Percentiles rank a stretch among this genome's conserved stretches.
phyloP scores from a whole-genome alignment of 805 yeast species.

The Diddensiella caesifluorescens region DNA sequence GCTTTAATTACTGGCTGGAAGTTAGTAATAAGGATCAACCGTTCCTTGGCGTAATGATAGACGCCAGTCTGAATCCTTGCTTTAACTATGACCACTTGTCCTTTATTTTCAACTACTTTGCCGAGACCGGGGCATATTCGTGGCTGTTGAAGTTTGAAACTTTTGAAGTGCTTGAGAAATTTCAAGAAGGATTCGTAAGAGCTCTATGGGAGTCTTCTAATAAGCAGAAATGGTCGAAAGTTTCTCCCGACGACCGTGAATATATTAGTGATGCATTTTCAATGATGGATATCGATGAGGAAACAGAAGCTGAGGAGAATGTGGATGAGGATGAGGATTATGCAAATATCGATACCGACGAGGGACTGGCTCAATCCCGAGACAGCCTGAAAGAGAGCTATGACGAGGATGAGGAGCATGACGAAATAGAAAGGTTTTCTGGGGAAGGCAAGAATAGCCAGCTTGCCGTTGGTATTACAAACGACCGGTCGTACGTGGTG shows the following conservation, averaged over 20 bases:
- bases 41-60: slow-evolving; percentile 39
- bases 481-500: slow-evolving; percentile 71
- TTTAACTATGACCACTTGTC: slow-evolving; percentile 53
- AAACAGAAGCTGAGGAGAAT: slow-evolving; percentile 36
- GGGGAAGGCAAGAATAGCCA: slow-evolving; percentile 50
- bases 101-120: slow-evolving; percentile 59
- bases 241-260: slow-evolving; percentile 43
- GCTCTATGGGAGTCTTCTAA: slow-evolving; percentile 60
- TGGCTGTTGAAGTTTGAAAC: slow-evolving; percentile 56
- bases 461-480: slow-evolving; percentile 63
- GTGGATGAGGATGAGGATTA: slow-evolving; percentile 31
- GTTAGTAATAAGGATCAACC: slow-evolving; percentile 32
- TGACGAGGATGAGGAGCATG: slow-evolving; percentile 27
- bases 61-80: slow-evolving; percentile 55
- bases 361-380: slow-evolving; percentile 31
- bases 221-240: slow-evolving; percentile 42
- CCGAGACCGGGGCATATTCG: slow-evolving; percentile 44
- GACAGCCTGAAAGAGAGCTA: slow-evolving; percentile 29
- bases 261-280: slow-evolving; percentile 54
- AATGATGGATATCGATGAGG: slow-evolving; percentile 35
- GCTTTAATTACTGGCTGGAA: slow-evolving; percentile 51
- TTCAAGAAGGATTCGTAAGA: slow-evolving; percentile 49
- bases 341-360: slow-evolving; percentile 29
- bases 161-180: slow-evolving; percentile 39
- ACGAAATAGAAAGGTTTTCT: slow-evolving; percentile 23